These are phyloP conservation scores for Trametes versicolor DNA, from an alignment of 1,284 basidiomycete species.

Conservation along the genomic window DNA sequence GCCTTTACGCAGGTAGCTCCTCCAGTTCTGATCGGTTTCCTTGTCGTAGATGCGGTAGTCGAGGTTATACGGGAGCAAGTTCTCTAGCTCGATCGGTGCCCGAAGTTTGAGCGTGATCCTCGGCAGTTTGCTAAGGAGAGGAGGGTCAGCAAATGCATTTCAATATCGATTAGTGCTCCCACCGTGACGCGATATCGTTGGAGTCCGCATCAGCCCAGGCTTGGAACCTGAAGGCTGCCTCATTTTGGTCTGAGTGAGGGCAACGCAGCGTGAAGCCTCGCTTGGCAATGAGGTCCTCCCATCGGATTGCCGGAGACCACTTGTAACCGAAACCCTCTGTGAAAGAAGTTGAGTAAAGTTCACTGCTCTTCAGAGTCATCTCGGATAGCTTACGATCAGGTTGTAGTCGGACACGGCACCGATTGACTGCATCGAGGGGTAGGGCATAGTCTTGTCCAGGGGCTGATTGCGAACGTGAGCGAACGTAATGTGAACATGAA, in stretches of 20 bases:
- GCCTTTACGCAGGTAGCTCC: conserved; percentile 92
- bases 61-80: conserved; percentile 94
- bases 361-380: conserved; percentile 9
- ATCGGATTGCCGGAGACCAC: conserved; percentile 92
- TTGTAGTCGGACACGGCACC: conserved; percentile 86
- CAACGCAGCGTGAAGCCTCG: conserved; percentile 89
- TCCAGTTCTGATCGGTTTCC: conserved; percentile 91
- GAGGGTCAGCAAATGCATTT: conserved; percentile 13
- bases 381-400: conserved; percentile 82
- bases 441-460: conserved; percentile 92
- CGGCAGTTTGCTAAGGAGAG: conserved; percentile 77
- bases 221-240: conserved; percentile 97
- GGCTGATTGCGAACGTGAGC: conserved; percentile 47
- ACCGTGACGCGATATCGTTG: conserved; percentile 71
- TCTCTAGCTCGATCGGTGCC: conserved; percentile 98
- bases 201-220: conserved; percentile 88
- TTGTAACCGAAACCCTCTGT: conserved; percentile 94
- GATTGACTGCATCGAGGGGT: conserved; percentile 91
- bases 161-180: conserved; percentile 32
- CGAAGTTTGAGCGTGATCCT: conserved; percentile 88
- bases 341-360: conserved; percentile 11
- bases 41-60: conserved; percentile 98
- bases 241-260: conserved; percentile 81
- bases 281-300: conserved; percentile 89
- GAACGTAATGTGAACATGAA: conserved; percentile 5